Percentiles rank a stretch among this genome's conserved stretches.
Evolutionary conservation across 495 filamentous ascomycete genomes (phyloP).

Genomic region (Chaetomium tenue): DNA sequence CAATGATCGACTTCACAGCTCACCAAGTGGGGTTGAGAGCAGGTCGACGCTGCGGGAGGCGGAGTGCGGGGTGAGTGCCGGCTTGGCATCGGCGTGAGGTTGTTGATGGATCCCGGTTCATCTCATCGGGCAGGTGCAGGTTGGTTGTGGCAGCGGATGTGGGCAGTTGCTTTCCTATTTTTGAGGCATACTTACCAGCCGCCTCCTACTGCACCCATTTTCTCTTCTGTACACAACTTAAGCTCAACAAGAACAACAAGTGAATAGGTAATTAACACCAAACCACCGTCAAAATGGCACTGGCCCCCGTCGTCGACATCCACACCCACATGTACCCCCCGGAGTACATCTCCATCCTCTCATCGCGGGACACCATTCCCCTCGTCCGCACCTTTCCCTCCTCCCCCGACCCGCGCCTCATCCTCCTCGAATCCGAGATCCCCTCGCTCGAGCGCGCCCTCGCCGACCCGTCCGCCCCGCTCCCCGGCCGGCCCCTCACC

Average conservation of each 20-base stretch:
- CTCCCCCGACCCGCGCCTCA: constrained; percentile 62
- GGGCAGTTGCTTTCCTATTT: too few species aligned
- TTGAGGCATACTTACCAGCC: too few species aligned
- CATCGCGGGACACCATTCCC: constrained; percentile 70
- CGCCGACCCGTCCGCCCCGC: constrained; percentile 31
- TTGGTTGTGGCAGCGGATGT: too few species aligned
- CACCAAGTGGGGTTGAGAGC: constrained; percentile 6
- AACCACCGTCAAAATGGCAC: not conserved
- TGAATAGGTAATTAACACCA: constrained; percentile 23
- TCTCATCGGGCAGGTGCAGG: not conserved
- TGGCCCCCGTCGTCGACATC: constrained; percentile 66
- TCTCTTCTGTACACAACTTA: too few species aligned
- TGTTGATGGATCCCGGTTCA: not conserved
- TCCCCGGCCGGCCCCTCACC: constrained; percentile 71
- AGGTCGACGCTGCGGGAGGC: constrained; percentile 5
- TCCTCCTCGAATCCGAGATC: constrained; percentile 71
- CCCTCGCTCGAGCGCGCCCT: constrained; percentile 54
- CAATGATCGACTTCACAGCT: constrained; percentile 8
- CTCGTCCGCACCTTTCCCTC: constrained; percentile 70
- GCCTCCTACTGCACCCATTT: too few species aligned
- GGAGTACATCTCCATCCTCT: constrained; percentile 76
- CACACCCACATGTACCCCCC: constrained; percentile 95
- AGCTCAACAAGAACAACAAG: not conserved
- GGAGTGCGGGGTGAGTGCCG: constrained; percentile 13
- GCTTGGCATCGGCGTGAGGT: constrained; percentile 8